A percentile compares a stretch with the other conserved stretches of the same genome.
These are phyloP conservation scores for Epicoccum nigrum DNA, from an alignment of 2,329 filamentous ascomycete genomes.

Conservation along the genomic window DNA sequence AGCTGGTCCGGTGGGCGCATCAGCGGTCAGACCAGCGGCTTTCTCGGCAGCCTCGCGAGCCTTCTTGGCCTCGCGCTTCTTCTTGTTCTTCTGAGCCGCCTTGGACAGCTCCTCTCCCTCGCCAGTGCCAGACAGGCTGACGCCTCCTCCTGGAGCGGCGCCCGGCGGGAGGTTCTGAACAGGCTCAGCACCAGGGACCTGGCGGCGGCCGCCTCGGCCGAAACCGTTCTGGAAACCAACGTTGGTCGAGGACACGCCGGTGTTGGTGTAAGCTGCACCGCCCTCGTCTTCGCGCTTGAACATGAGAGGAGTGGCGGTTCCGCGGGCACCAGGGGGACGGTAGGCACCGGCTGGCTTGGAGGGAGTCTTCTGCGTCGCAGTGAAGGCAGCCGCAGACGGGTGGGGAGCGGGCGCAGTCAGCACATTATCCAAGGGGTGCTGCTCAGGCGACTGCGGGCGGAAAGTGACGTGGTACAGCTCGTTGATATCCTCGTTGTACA, in stretches of 20 bases:
- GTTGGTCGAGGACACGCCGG: slow-evolving; percentile 70
- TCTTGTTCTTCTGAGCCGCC: slow-evolving; percentile 93
- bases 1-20: slow-evolving; percentile 35
- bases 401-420: slow-evolving; percentile 80
- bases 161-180: slow-evolving; percentile 69
- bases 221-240: slow-evolving; percentile 75
- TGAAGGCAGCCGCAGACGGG: slow-evolving; percentile 78
- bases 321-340: slow-evolving; percentile 89
- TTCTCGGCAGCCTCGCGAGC: slow-evolving; percentile 74
- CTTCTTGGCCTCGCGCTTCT: slow-evolving; percentile 95
- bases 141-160: slow-evolving; percentile 69
- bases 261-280: slow-evolving; percentile 83
- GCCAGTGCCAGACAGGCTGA: slow-evolving; percentile 68
- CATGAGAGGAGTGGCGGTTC: slow-evolving; percentile 83
- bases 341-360: slow-evolving; percentile 98
- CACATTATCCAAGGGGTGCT: slow-evolving; percentile 70
- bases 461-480: slow-evolving; percentile 89
- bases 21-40: slow-evolving; percentile 41
- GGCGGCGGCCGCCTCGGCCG: slow-evolving; percentile 72
- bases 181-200: slow-evolving; percentile 85
- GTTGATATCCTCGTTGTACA: slow-evolving; percentile 95
- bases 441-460: slow-evolving; percentile 74
- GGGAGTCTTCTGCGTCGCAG: slow-evolving; percentile 88
- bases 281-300: slow-evolving; percentile 99
- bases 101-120: slow-evolving; percentile 77